Evolutionary conservation across 305 asterid genomes (phyloP), one percentile per base, ranked within the genome.

Genomic region (Solanum aculeatissimum): DNA sequence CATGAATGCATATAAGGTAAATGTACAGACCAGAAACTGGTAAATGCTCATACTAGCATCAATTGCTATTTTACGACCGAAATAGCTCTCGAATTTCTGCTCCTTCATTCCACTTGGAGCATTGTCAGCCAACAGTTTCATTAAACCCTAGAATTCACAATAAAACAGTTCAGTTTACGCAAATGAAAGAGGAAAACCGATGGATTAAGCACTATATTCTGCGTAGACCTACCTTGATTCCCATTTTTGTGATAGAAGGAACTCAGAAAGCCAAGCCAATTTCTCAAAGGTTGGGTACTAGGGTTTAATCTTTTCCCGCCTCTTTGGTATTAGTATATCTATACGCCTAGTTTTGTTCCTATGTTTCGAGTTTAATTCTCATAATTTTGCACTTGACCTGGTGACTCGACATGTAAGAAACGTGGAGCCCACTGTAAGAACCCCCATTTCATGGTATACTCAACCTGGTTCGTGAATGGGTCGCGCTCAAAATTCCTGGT

Each of bases 1-100:
- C 45, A 63, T 43, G 15, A 51, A 53, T 75, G 27, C 23, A 78
- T 40, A 68, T 14, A 49, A 63, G 53, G 51, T 70, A 78, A 65
- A 18, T 62, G 32, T 53, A 87, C 91, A 32, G 49, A 97, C 98
- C 85, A 95, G 97, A 89, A 97, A 97, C 79, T 97, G 99, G 71
- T 97, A 95, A 87, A 97, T 97, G 95, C 98, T 94, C 99, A 95
- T 95, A 92, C 99, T 97, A 84, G 98, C 99, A 71, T 97, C 99
- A 83, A 97, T 89, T 45, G 98, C 99, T 42, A 97, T 95, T 89
- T 97, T 95, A 10, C 99, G 96, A 70, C 98, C 99, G 51, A 93
- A 95, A 88, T 92, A 97, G 90, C 98, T 95, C 84, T 97, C 98
- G 60, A 97, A 97, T 88, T 94, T 97, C 90, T 95, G 97, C 91